Percentiles rank a stretch among this genome's conserved stretches.
These are phyloP conservation scores for Vitis labrusca DNA, from an alignment of 164 flowering plant species.

Conservation along the genomic window DNA sequence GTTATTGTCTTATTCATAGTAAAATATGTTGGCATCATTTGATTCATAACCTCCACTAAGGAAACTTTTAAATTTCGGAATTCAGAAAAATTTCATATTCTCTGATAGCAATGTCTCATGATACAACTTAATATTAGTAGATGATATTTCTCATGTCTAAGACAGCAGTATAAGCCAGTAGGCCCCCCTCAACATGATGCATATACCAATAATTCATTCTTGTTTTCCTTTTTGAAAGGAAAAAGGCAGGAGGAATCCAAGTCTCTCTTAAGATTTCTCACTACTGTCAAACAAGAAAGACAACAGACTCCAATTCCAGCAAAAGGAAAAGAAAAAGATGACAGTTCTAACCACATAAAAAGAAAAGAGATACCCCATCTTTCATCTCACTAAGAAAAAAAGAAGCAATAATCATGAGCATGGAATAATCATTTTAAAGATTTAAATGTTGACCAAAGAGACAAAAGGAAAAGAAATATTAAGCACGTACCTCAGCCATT, in stretches of 20 bases:
- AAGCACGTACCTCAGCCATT: conserved; percentile 29
- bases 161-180: too few relatives aligned
- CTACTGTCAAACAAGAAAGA: background rate
- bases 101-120: too few relatives aligned
- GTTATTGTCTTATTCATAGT: too few relatives aligned
- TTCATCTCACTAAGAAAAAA: background rate
- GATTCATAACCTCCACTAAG: too few relatives aligned
- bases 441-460: background rate
- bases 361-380: background rate
- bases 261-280: background rate
- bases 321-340: background rate
- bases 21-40: too few relatives aligned
- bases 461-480: background rate
- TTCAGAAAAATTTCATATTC: too few relatives aligned
- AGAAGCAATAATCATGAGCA: background rate
- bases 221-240: background rate
- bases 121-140: too few relatives aligned
- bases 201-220: background rate
- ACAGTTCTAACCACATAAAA: background rate
- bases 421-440: background rate
- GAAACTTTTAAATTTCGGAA: too few relatives aligned
- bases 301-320: background rate
- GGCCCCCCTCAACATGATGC: background rate
- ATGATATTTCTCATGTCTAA: too few relatives aligned
- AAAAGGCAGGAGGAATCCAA: background rate